Percentiles rank a stretch among this genome's conserved stretches.
Evolutionary conservation across 139 green algal genomes (phyloP).

Genomic region (Chlamydomonas sp.): DNA sequence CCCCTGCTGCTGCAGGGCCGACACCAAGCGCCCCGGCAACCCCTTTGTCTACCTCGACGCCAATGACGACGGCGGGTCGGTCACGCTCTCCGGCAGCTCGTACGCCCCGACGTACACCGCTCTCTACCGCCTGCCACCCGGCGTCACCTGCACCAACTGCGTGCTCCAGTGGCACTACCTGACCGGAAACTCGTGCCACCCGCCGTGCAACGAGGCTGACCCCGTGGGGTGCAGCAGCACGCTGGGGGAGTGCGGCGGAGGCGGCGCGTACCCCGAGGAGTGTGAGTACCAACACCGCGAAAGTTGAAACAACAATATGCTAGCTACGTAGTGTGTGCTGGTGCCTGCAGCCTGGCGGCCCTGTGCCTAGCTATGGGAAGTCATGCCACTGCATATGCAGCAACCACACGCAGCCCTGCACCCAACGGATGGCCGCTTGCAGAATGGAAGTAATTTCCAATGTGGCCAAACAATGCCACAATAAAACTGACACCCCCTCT

Average conservation of each 20-base stretch:
- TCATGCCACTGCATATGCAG: no score
- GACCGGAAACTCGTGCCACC: constrained; percentile 46
- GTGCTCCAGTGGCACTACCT: constrained; percentile 46
- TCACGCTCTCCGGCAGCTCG: background rate
- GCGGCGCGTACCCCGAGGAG: constrained; percentile 25
- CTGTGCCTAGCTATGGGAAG: no score
- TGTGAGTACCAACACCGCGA: no score
- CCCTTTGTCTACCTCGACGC: constrained; percentile 18
- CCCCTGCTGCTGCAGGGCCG: background rate
- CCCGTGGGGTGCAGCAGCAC: constrained; percentile 1
- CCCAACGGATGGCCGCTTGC: no score
- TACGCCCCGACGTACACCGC: constrained; percentile 20
- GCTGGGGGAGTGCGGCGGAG: constrained; percentile 27
- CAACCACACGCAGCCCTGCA: no score
- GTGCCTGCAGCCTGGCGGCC: no score
- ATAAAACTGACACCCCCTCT: no score
- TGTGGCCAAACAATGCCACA: no score
- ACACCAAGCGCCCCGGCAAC: constrained; percentile 9
- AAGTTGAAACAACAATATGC: no score
- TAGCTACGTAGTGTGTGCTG: no score
- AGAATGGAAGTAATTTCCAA: no score
- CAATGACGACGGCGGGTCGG: background rate
- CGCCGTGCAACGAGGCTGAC: constrained; percentile 22
- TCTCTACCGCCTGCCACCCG: constrained; percentile 30
- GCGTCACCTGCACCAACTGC: constrained; percentile 26